Conservation (phyloP, 2,329 filamentous ascomycete species). For the Aspergillus sp. region DNA sequence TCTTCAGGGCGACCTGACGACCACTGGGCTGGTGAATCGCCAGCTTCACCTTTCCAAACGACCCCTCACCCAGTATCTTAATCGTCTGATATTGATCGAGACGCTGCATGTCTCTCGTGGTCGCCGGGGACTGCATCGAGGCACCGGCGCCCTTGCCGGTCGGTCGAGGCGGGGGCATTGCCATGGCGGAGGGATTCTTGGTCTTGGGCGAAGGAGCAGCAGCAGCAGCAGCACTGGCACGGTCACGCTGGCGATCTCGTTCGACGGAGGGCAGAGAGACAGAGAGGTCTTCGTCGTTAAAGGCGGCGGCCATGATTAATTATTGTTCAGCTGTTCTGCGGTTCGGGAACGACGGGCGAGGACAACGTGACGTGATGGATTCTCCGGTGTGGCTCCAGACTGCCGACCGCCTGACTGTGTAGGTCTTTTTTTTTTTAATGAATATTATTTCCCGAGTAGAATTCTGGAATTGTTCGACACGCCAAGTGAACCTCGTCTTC, state of each 20-base stretch:
- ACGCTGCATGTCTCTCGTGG: constrained; percentile 65
- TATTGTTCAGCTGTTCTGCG: neutral
- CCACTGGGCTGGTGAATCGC: constrained; percentile 87
- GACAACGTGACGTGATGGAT: constrained; percentile 35
- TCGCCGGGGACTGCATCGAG: constrained; percentile 39
- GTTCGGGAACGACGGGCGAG: constrained; percentile 10
- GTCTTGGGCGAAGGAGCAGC: constrained; percentile 14
- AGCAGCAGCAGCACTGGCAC: constrained; percentile 12
- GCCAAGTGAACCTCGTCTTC: no score
- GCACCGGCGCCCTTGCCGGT: constrained; percentile 23
- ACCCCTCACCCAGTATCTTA: constrained; percentile 88
- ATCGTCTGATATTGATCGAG: constrained; percentile 89
- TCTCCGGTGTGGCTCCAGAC: constrained; percentile 17
- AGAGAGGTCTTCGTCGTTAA: constrained; percentile 79
- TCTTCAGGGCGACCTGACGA: constrained; percentile 95
- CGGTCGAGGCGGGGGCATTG: constrained; percentile 33
- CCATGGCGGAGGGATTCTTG: constrained; percentile 29
- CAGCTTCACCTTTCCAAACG: constrained; percentile 97
- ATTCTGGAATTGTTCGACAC: neutral
- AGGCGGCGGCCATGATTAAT: constrained; percentile 39
- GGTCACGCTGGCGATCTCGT: constrained; percentile 24
- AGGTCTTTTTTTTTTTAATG: constrained; percentile 10
- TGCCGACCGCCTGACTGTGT: constrained; percentile 16
- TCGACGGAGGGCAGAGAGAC: constrained; percentile 55
- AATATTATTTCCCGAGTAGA: neutral